A percentile compares a stretch with the other conserved stretches of the same genome.
phyloP scores from a whole-genome alignment of 345 rosid genomes.

The Gossypium stocksii region DNA sequence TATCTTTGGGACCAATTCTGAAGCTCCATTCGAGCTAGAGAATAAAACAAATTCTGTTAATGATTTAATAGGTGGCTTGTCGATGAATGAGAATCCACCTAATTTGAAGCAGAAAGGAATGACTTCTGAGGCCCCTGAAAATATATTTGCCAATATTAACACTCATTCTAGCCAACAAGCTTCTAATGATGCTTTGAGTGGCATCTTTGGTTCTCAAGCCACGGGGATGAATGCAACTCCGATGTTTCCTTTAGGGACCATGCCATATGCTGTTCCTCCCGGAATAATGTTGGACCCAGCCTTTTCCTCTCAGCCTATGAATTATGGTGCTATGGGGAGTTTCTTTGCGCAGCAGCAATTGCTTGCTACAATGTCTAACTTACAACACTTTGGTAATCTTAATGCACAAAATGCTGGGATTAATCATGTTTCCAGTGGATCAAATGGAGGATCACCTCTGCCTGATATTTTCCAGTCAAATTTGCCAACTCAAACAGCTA shows the following conservation, averaged over 20 bases:
- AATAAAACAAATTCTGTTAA: conserved; percentile 33
- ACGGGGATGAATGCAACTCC: conserved; percentile 43
- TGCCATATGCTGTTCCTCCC: conserved; percentile 57
- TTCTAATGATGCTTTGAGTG: conserved; percentile 43
- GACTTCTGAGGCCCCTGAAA: conserved; percentile 41
- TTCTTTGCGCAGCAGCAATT: conserved; percentile 76
- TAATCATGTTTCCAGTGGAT: conserved; percentile 30
- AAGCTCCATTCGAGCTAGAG: conserved; percentile 35
- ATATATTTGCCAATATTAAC: conserved; percentile 37
- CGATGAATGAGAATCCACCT: conserved; percentile 42
- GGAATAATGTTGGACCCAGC: conserved; percentile 64
- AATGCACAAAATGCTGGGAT: conserved; percentile 45
- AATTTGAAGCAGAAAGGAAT: conserved; percentile 35
- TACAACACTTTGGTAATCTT: conserved; percentile 64
- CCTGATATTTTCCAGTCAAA: conserved; percentile 88
- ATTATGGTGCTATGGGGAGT: conserved; percentile 65
- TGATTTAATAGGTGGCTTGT: conserved; percentile 72
- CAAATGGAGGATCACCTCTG: conserved; percentile 10
- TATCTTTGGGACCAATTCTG: conserved; percentile 52
- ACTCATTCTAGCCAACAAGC: conserved; percentile 33
- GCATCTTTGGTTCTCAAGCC: conserved; percentile 45
- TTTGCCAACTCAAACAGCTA: conserved; percentile 54
- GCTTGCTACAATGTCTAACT: conserved; percentile 67
- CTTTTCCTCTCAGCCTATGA: conserved; percentile 56
- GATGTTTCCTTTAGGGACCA: conserved; percentile 43